A percentile compares a stretch with the other conserved stretches of the same genome.
Evolutionary conservation across 345 rosid genomes (phyloP).

Genomic region (Eucalyptus rudis): DNA sequence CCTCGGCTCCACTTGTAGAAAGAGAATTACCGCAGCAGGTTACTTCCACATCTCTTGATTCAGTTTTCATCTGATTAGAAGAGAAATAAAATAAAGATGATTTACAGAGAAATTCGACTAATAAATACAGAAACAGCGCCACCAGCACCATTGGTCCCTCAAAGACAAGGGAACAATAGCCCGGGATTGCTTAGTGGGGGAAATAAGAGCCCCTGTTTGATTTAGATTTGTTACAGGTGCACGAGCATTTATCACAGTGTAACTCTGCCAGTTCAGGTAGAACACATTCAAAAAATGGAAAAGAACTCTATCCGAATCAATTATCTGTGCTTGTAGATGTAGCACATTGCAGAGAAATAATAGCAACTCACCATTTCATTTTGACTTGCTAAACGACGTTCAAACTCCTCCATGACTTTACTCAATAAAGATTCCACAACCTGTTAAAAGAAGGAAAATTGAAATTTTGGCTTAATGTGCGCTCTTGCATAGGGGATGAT

Average conservation of each 20-base stretch:
- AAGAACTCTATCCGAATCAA: background rate
- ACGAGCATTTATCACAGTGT: background rate
- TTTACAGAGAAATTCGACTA: background rate
- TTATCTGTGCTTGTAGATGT: background rate
- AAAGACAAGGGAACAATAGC: background rate
- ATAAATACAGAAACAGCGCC: background rate
- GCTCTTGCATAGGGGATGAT: background rate
- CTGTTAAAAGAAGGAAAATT: slow-evolving; percentile 8
- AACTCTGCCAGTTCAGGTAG: background rate
- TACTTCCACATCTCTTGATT: slow-evolving; percentile 12
- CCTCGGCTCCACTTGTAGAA: background rate
- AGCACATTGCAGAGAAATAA: background rate
- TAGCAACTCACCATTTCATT: slow-evolving; percentile 37
- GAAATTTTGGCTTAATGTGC: background rate
- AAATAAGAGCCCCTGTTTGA: background rate
- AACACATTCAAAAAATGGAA: background rate
- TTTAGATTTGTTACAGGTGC: background rate
- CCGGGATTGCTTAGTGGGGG: background rate
- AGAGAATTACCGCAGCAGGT: slow-evolving; percentile 3
- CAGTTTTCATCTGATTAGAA: slow-evolving; percentile 26
- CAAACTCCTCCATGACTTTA: slow-evolving; percentile 76
- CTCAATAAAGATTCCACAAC: slow-evolving; percentile 70
- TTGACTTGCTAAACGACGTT: slow-evolving; percentile 49
- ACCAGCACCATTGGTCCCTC: background rate
- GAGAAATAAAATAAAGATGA: background rate